phyloP scores from a whole-genome alignment of 176 grass and related monocot genomes.

The Triticum timopheevii region DNA sequence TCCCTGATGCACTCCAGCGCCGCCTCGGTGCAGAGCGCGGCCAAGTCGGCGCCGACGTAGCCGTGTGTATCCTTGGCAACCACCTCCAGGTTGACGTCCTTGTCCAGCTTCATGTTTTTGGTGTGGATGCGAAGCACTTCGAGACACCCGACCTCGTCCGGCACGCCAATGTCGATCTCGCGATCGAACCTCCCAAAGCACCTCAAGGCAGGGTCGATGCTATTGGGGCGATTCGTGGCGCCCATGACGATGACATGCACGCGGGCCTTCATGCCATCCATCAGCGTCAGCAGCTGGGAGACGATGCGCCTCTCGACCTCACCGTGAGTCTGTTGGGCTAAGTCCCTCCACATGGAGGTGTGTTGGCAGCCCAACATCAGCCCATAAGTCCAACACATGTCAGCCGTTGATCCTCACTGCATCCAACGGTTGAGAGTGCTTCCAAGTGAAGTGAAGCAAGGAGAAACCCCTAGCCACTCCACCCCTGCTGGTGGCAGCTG shows the following conservation, averaged over 20 bases:
- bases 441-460: no score
- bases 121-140: slow-evolving; percentile 62
- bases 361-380: no score
- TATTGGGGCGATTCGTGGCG: slow-evolving; percentile 61
- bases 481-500: no score
- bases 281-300: slow-evolving; percentile 54
- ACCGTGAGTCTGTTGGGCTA: slow-evolving; percentile 23
- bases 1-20: slow-evolving; percentile 66
- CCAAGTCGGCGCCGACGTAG: slow-evolving; percentile 59
- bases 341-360: no score
- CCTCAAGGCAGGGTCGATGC: slow-evolving; percentile 63
- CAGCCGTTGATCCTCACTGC: no score
- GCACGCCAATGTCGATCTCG: slow-evolving; percentile 60
- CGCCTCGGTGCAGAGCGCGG: slow-evolving; percentile 58
- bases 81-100: slow-evolving; percentile 49
- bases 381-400: no score
- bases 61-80: slow-evolving; percentile 60
- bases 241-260: slow-evolving; percentile 65
- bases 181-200: slow-evolving; percentile 62
- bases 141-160: slow-evolving; percentile 55
- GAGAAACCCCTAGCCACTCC: no score
- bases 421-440: no score
- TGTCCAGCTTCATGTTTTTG: slow-evolving; percentile 43
- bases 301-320: slow-evolving; percentile 65
- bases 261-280: slow-evolving; percentile 58